Conservation (phyloP, 2,329 filamentous ascomycete species). For the Aspergillus intermedius region DNA sequence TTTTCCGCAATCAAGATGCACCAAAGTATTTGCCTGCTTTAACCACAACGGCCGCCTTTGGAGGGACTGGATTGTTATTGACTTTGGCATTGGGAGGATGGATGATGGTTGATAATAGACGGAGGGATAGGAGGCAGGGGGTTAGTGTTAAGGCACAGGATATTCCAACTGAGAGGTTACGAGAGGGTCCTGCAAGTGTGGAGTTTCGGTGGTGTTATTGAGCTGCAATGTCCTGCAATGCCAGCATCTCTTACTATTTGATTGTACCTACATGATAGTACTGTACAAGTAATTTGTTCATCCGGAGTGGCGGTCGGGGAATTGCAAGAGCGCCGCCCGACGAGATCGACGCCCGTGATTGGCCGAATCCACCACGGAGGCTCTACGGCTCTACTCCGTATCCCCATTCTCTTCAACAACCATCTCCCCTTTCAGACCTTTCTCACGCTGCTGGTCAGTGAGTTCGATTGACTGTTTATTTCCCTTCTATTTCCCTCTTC, state of each 20-base stretch:
- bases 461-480: conserved; percentile 2
- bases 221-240: neutral
- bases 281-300: too few species aligned
- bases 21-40: conserved; percentile 59
- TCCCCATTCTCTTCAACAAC: neutral
- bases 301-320: neutral
- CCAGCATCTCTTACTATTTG: too few species aligned
- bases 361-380: neutral
- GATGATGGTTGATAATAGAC: conserved; percentile 48
- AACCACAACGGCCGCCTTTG: conserved; percentile 47
- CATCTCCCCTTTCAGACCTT: neutral
- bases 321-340: neutral
- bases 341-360: neutral
- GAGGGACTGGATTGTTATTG: conserved; percentile 49
- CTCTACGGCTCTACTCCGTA: neutral
- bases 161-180: conserved; percentile 46
- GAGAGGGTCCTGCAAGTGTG: conserved; percentile 44
- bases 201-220: conserved; percentile 50
- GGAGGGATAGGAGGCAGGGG: conserved; percentile 51
- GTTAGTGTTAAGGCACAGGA: conserved; percentile 47
- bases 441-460: conserved; percentile 7
- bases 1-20: conserved; percentile 54
- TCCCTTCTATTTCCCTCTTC: neutral
- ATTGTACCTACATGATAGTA: too few species aligned
- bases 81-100: conserved; percentile 46